These are phyloP conservation scores for Lodderomyces margitis DNA, from an alignment of 1,139 yeast species.

Conservation along the genomic window DNA sequence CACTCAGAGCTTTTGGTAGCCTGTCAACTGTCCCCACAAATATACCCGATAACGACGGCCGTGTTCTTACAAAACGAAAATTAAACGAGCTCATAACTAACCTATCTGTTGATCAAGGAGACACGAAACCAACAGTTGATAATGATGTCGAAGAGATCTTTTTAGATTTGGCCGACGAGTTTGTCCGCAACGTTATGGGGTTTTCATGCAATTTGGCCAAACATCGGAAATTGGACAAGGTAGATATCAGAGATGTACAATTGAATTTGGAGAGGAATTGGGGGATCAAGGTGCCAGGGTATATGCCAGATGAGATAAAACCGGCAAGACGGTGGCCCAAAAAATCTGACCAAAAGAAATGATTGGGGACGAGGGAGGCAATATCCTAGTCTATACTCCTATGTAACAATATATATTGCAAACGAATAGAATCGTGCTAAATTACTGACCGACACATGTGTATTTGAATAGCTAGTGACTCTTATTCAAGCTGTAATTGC, in stretches of 20 bases:
- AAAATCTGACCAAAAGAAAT: constrained; percentile 36
- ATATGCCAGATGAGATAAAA: constrained; percentile 85
- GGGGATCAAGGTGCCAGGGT: constrained; percentile 95
- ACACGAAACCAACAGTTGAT: constrained; percentile 86
- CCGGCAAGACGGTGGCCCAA: constrained; percentile 82
- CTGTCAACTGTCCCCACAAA: constrained; percentile 20
- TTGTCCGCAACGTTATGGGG: constrained; percentile 82
- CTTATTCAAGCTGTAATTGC: constrained; percentile 16
- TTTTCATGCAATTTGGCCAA: constrained; percentile 95
- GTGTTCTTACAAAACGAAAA: constrained; percentile 86
- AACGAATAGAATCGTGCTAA: too few relatives aligned
- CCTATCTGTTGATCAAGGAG: constrained; percentile 82
- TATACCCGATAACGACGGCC: constrained; percentile 56
- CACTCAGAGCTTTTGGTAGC: constrained; percentile 5
- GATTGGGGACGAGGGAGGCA: not conserved
- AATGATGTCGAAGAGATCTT: constrained; percentile 94
- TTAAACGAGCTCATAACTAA: constrained; percentile 80
- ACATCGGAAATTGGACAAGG: constrained; percentile 84
- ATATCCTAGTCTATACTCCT: constrained; percentile 8
- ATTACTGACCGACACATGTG: too few relatives aligned
- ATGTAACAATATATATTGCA: not conserved
- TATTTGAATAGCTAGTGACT: not conserved
- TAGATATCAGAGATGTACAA: constrained; percentile 89
- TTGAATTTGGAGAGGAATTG: constrained; percentile 90
- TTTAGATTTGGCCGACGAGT: constrained; percentile 93